These are phyloP conservation scores for Inga laurina DNA, from an alignment of 306 rosid genomes.

Conservation along the genomic window DNA sequence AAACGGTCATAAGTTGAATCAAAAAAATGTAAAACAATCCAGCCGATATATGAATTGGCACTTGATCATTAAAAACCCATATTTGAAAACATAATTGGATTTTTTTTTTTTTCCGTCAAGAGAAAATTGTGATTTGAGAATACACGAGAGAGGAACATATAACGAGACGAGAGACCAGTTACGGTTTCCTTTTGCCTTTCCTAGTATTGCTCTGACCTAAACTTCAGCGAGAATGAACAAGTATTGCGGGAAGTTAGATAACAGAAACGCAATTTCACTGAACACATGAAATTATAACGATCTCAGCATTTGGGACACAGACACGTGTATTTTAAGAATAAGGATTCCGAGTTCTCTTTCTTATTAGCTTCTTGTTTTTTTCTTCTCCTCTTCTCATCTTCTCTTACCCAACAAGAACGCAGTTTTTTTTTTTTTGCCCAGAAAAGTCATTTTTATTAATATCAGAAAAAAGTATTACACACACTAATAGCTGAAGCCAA, in stretches of 20 bases:
- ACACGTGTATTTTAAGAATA: slow-evolving; percentile 27
- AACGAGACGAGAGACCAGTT: neutral
- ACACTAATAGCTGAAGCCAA: too few species aligned
- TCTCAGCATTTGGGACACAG: neutral
- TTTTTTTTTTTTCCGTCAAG: neutral
- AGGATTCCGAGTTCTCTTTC: neutral
- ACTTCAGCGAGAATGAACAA: slow-evolving; percentile 13
- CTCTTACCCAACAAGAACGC: neutral
- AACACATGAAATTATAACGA: neutral
- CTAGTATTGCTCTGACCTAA: neutral
- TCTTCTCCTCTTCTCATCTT: neutral
- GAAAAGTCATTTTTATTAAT: too few species aligned
- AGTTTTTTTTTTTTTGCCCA: too few species aligned
- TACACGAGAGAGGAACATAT: neutral
- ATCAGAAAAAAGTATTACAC: too few species aligned
- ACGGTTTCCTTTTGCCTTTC: neutral
- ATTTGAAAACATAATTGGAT: neutral
- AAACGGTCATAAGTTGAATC: neutral
- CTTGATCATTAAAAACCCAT: too few species aligned
- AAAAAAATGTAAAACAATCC: neutral
- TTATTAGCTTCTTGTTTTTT: neutral
- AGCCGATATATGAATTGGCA: neutral
- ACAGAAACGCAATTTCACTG: neutral
- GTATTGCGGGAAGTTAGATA: slow-evolving; percentile 34
- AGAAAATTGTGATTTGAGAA: neutral